Percentiles rank a stretch among this genome's conserved stretches.
phyloP scores from a whole-genome alignment of 1,284 basidiomycete genomes.

The Fistulinella cinereoalba region DNA sequence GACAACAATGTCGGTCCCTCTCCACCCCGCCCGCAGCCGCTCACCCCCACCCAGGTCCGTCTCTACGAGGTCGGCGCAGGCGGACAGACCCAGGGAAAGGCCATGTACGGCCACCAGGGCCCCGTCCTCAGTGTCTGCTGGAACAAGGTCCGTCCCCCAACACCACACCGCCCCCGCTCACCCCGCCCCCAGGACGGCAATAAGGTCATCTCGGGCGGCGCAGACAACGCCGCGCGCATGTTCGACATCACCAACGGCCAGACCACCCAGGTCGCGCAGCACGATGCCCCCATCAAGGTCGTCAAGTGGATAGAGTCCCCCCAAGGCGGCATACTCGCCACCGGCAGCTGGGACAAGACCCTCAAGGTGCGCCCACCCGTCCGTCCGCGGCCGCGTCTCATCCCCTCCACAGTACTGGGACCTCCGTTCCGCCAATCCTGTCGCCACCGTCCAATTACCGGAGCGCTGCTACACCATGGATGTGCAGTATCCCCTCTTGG shows the following conservation, averaged over 20 bases:
- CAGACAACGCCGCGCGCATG: conserved; percentile 77
- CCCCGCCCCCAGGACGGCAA: conserved; percentile 56
- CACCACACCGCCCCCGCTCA: conserved; percentile 6
- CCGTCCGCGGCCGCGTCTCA: neutral
- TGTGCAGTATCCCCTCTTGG: conserved; percentile 81
- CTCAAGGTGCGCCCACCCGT: conserved; percentile 55
- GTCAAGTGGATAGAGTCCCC: conserved; percentile 72
- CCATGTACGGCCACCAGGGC: conserved; percentile 76
- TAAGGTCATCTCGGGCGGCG: conserved; percentile 76
- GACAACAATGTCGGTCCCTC: conserved; percentile 53
- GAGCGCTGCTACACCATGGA: conserved; percentile 92
- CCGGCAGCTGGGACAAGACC: conserved; percentile 88
- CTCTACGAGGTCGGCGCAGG: conserved; percentile 54
- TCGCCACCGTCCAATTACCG: conserved; percentile 77
- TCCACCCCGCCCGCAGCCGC: neutral
- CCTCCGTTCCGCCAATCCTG: conserved; percentile 67
- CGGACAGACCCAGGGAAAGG: conserved; percentile 66
- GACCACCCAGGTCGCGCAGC: conserved; percentile 69
- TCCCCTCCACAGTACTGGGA: conserved; percentile 79
- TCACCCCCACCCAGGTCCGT: conserved; percentile 45
- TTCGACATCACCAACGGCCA: conserved; percentile 76
- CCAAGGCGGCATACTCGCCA: conserved; percentile 68
- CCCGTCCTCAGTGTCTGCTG: conserved; percentile 79
- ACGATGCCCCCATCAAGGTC: conserved; percentile 75
- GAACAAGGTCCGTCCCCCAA: conserved; percentile 58